Conservation (phyloP, 345 rosid genomes). For the Pistacia atlantica region DNA sequence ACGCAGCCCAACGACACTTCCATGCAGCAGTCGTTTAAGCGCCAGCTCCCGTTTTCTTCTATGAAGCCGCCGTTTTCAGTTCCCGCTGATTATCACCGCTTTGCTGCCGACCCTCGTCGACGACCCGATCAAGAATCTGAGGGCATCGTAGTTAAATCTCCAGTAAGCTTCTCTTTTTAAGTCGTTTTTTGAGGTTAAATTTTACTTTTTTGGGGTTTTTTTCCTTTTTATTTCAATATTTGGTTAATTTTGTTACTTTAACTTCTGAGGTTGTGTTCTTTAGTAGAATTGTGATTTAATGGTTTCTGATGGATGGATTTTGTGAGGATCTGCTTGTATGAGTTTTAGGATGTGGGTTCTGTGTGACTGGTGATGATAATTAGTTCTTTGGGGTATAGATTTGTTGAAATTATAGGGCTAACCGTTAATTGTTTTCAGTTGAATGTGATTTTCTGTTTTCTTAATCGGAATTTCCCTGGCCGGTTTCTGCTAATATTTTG, state of each 20-base stretch:
- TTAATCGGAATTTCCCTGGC: slow-evolving; percentile 6
- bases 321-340: slow-evolving; percentile 35
- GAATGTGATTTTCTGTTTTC: slow-evolving; percentile 11
- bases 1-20: slow-evolving; percentile 29
- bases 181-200: neutral
- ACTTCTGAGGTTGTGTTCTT: neutral
- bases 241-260: neutral
- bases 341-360: neutral
- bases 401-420: slow-evolving; percentile 9
- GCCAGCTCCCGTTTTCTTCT: slow-evolving; percentile 60
- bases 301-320: slow-evolving; percentile 16
- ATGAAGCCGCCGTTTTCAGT: slow-evolving; percentile 70
- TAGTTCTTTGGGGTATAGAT: neutral
- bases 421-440: neutral
- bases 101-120: slow-evolving; percentile 46
- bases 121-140: slow-evolving; percentile 58
- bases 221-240: slow-evolving; percentile 15
- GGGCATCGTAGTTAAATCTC: slow-evolving; percentile 58
- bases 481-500: slow-evolving; percentile 10
- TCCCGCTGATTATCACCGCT: slow-evolving; percentile 78
- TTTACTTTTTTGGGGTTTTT: neutral
- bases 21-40: slow-evolving; percentile 30
- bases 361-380: slow-evolving; percentile 5
- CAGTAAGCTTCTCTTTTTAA: slow-evolving; percentile 43
- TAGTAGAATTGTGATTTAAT: neutral